Evolutionary conservation across 257 asterid genomes (phyloP).

Genomic region (Solanum habrochaites): DNA sequence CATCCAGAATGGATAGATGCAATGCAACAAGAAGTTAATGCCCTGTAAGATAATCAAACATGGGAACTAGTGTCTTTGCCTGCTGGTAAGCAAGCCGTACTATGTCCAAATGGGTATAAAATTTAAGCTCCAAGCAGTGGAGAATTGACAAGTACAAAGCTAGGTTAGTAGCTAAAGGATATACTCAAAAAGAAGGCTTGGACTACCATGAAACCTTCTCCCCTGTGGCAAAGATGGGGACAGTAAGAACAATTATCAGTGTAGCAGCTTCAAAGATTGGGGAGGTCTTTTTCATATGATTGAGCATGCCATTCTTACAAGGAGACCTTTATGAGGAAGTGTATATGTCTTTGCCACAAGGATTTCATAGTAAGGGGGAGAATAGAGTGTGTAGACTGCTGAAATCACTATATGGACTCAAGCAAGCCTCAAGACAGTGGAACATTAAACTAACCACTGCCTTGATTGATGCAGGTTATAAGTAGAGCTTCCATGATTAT

Average conservation of each 20-base stretch:
- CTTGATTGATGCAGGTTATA: no score
- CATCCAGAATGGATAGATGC: background rate
- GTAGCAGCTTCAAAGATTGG: background rate
- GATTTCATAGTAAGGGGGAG: background rate
- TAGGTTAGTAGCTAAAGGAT: background rate
- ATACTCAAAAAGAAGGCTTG: background rate
- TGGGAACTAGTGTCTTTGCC: background rate
- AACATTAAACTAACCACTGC: no score
- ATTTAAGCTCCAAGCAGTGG: background rate
- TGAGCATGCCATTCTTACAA: background rate
- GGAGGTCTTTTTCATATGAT: no score
- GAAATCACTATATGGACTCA: background rate
- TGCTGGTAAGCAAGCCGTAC: no score
- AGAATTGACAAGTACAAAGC: background rate
- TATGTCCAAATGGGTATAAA: no score
- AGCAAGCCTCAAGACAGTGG: background rate
- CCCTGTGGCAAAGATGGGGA: background rate
- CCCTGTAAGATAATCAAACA: no score
- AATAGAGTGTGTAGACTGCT: background rate
- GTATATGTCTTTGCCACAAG: background rate
- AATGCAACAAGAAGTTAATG: background rate
- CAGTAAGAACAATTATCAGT: background rate
- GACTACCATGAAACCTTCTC: background rate
- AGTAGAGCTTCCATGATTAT: background rate
- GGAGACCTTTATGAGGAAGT: background rate